Conservation (phyloP, 2,329 filamentous ascomycete species). For the Aspergillus sp. region DNA sequence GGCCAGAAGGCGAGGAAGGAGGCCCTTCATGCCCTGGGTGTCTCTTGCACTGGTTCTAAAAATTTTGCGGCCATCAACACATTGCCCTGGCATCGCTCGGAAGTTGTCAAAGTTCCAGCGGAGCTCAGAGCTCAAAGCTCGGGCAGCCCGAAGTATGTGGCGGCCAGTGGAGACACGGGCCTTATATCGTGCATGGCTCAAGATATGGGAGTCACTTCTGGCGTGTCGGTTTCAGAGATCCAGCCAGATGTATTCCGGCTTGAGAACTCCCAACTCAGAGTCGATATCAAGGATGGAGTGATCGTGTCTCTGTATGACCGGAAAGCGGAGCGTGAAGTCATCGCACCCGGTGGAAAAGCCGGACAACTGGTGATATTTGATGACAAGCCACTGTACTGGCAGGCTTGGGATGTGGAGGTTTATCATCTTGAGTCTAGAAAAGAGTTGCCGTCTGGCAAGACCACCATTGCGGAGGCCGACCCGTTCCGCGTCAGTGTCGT, state of each 20-base stretch:
- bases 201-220: conserved; percentile 18
- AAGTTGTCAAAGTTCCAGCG: conserved; percentile 64
- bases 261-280: conserved; percentile 70
- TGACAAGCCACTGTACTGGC: conserved; percentile 96
- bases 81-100: conserved; percentile 77
- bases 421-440: conserved; percentile 86
- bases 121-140: conserved; percentile 16
- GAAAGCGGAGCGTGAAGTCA: conserved; percentile 68
- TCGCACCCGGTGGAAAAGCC: conserved; percentile 69
- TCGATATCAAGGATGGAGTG: conserved; percentile 70
- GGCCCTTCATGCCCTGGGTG: conserved; percentile 65
- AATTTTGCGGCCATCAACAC: conserved; percentile 72
- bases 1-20: conserved; percentile 70
- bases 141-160: conserved; percentile 33
- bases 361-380: conserved; percentile 95
- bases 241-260: conserved; percentile 68
- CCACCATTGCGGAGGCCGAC: conserved; percentile 68
- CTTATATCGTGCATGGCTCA: conserved; percentile 35
- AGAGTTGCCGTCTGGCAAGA: conserved; percentile 67
- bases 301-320: conserved; percentile 85
- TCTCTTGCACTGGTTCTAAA: conserved; percentile 47
- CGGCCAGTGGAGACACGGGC: conserved; percentile 49
- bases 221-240: conserved; percentile 51
- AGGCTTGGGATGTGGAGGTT: conserved; percentile 97
- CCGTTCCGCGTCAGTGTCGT: conserved; percentile 76